These are phyloP conservation scores for Botrytis pseudocinerea DNA, from an alignment of 2,329 filamentous ascomycete species.

Conservation along the genomic window DNA sequence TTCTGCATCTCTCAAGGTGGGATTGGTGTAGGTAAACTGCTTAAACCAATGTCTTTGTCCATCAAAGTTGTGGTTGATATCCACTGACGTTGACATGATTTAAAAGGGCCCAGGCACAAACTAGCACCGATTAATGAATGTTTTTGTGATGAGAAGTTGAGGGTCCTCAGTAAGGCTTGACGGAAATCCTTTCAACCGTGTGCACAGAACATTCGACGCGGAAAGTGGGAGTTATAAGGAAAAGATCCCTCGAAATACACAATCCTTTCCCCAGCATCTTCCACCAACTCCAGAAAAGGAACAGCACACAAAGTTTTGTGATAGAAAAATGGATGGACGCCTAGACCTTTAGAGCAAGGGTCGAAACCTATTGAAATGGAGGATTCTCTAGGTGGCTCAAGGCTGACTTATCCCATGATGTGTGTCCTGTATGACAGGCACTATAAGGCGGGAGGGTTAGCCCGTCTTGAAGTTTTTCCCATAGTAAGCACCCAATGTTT, in stretches of 20 bases:
- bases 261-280: neutral
- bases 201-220: neutral
- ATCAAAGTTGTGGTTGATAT: slow-evolving; percentile 24
- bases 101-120: neutral
- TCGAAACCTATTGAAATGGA: neutral
- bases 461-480: too few species aligned
- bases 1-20: slow-evolving; percentile 19
- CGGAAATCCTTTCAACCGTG: neutral
- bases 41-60: slow-evolving; percentile 21
- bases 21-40: slow-evolving; percentile 14
- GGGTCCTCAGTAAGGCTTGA: neutral
- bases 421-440: neutral
- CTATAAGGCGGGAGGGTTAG: neutral
- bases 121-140: neutral
- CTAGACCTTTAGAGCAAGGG: slow-evolving; percentile 7
- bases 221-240: neutral
- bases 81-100: slow-evolving; percentile 8
- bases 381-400: neutral
- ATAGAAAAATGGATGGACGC: neutral
- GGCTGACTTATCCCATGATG: slow-evolving; percentile 7
- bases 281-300: neutral
- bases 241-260: neutral
- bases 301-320: neutral
- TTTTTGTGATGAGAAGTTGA: neutral
- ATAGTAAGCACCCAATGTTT: neutral